Evolutionary conservation across 805 yeast genomes (phyloP).

Genomic region (Starmera pachycereana): DNA sequence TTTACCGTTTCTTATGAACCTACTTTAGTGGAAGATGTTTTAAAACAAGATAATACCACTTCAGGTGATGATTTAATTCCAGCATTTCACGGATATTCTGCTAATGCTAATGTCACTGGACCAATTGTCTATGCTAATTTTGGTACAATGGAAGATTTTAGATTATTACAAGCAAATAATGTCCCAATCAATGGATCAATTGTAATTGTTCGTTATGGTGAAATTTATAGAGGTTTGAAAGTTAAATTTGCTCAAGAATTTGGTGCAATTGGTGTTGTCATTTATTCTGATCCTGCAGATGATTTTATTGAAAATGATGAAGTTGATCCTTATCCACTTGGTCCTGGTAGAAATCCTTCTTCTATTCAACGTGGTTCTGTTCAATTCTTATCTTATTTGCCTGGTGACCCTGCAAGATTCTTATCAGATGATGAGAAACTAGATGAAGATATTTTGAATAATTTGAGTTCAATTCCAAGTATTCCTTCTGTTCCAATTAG

Average conservation of each 20-base stretch:
- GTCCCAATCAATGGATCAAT: conserved; percentile 47
- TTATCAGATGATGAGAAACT: conserved; percentile 44
- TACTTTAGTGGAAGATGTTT: conserved; percentile 37
- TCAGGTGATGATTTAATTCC: conserved; percentile 41
- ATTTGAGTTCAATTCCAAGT: conserved; percentile 41
- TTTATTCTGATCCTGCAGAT: conserved; percentile 65
- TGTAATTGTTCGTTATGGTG: conserved; percentile 60
- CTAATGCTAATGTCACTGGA: conserved; percentile 65
- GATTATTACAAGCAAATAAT: conserved; percentile 31
- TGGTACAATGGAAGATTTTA: conserved; percentile 55
- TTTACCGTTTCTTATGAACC: conserved; percentile 37
- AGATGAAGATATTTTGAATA: conserved; percentile 36
- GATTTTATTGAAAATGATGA: conserved; percentile 44
- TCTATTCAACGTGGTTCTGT: conserved; percentile 72
- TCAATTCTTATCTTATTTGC: conserved; percentile 45
- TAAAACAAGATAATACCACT: conserved; percentile 40
- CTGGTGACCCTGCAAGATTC: conserved; percentile 63
- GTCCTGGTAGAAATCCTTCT: conserved; percentile 71
- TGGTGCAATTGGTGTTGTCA: conserved; percentile 57
- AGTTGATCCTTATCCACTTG: conserved; percentile 57
- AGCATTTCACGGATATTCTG: conserved; percentile 70
- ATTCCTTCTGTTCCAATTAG: conserved; percentile 69
- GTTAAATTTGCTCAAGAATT: conserved; percentile 66
- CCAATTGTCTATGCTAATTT: conserved; percentile 57
- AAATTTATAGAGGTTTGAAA: conserved; percentile 60